Evolutionary conservation across 495 filamentous ascomycete species (phyloP).

Genomic region (Aspergillus kassunensis): DNA sequence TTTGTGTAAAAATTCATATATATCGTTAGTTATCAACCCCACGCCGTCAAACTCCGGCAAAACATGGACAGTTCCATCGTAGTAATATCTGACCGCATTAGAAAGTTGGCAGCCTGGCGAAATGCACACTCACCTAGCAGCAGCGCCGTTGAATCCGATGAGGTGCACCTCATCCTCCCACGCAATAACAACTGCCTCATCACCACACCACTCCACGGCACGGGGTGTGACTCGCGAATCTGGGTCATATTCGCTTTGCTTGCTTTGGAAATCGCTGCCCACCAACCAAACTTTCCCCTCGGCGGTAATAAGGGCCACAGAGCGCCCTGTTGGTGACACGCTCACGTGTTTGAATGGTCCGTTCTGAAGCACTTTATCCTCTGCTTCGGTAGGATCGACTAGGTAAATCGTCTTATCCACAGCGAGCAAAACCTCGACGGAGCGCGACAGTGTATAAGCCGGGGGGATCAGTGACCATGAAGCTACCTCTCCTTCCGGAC

Average conservation of each 20-base stretch:
- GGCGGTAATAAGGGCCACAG: slow-evolving; percentile 78
- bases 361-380: slow-evolving; percentile 84
- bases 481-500: slow-evolving; percentile 73
- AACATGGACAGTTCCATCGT: slow-evolving; percentile 86
- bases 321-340: slow-evolving; percentile 86
- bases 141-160: slow-evolving; percentile 76
- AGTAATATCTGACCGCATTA: slow-evolving; percentile 62
- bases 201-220: slow-evolving; percentile 92
- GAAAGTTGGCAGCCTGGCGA: not conserved
- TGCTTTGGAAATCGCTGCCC: slow-evolving; percentile 87
- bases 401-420: slow-evolving; percentile 81
- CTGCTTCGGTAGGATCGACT: slow-evolving; percentile 81
- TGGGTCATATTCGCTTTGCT: slow-evolving; percentile 88
- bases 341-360: slow-evolving; percentile 88
- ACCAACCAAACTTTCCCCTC: slow-evolving; percentile 91
- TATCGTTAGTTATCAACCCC: slow-evolving; percentile 80
- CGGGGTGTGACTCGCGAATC: slow-evolving; percentile 79
- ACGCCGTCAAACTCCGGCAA: slow-evolving; percentile 87
- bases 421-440: slow-evolving; percentile 88
- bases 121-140: slow-evolving; percentile 52
- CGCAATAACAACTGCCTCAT: slow-evolving; percentile 87
- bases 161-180: slow-evolving; percentile 99
- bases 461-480: slow-evolving; percentile 91
- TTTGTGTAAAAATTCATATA: slow-evolving; percentile 92
- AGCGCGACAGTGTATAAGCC: slow-evolving; percentile 84